Conservation (phyloP, 768 basidiomycete species). For the Boletus rubescentipes region DNA sequence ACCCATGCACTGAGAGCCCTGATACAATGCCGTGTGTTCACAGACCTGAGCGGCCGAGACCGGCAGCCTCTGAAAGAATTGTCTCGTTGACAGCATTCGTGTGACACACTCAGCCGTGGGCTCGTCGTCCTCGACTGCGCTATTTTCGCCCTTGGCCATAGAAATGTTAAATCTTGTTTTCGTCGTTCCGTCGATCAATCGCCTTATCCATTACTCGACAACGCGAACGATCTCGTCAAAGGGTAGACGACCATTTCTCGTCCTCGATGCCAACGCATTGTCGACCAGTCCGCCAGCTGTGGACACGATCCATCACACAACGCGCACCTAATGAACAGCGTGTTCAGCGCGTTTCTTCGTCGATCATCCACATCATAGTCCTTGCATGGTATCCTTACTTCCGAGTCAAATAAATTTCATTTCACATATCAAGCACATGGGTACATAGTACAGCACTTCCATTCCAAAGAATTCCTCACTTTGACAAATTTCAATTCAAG, state of each 20-base stretch:
- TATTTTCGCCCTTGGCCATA: slow-evolving; percentile 1
- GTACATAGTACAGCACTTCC: neutral
- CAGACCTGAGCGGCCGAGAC: too few species aligned
- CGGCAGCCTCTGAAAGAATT: neutral
- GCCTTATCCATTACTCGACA: neutral
- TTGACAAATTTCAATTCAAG: neutral
- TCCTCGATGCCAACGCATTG: slow-evolving; percentile 13
- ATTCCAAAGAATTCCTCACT: neutral
- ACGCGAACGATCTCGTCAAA: neutral
- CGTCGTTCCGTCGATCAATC: neutral
- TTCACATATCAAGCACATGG: neutral
- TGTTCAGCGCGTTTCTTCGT: neutral
- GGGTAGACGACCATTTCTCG: neutral
- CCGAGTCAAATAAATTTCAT: neutral
- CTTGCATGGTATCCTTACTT: neutral
- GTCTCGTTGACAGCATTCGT: neutral
- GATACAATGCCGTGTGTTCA: neutral
- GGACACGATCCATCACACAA: neutral
- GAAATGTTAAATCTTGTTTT: neutral
- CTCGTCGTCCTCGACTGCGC: neutral
- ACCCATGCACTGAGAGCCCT: too few species aligned
- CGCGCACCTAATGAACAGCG: neutral
- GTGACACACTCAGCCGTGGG: too few species aligned
- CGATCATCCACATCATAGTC: neutral
- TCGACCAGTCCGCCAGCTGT: neutral